Conservation (phyloP, 805 yeast species). For the Candida quercuum region DNA sequence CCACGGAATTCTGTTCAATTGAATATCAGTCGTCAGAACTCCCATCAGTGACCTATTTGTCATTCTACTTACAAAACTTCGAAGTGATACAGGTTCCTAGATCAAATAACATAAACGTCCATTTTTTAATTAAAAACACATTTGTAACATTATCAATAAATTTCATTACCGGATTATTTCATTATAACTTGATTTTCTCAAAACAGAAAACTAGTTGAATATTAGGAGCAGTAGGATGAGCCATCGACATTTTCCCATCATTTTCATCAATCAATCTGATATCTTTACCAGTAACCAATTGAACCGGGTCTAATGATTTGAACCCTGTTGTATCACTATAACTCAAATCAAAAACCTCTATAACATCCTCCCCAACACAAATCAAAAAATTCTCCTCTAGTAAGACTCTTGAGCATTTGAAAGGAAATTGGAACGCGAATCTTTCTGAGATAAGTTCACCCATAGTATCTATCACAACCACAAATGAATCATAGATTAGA, state of each 20-base stretch:
- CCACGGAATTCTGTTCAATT: conserved; percentile 20
- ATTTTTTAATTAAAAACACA: too few species aligned
- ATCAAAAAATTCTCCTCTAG: conserved; percentile 42
- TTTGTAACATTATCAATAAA: too few species aligned
- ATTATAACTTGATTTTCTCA: conserved; percentile 5
- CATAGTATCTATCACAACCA: conserved; percentile 55
- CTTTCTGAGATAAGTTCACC: conserved; percentile 43
- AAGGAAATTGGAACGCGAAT: conserved; percentile 37
- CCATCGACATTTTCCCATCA: conserved; percentile 40
- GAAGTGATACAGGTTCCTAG: too few species aligned
- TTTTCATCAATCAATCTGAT: conserved; percentile 41
- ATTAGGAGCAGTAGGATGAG: conserved; percentile 60
- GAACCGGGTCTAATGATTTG: conserved; percentile 42
- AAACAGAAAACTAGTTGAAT: conserved; percentile 53
- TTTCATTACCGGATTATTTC: too few species aligned
- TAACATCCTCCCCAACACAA: conserved; percentile 56
- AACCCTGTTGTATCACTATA: conserved; percentile 32
- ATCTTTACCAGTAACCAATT: conserved; percentile 69
- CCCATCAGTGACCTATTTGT: conserved; percentile 3
- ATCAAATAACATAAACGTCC: too few species aligned
- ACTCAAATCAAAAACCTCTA: conserved; percentile 63
- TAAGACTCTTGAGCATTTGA: conserved; percentile 34
- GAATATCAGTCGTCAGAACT: conserved; percentile 15
- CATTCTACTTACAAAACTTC: too few species aligned
- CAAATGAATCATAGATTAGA: conserved; percentile 66